phyloP scores from a whole-genome alignment of 2,329 filamentous ascomycete genomes.

The Phoma sp. region DNA sequence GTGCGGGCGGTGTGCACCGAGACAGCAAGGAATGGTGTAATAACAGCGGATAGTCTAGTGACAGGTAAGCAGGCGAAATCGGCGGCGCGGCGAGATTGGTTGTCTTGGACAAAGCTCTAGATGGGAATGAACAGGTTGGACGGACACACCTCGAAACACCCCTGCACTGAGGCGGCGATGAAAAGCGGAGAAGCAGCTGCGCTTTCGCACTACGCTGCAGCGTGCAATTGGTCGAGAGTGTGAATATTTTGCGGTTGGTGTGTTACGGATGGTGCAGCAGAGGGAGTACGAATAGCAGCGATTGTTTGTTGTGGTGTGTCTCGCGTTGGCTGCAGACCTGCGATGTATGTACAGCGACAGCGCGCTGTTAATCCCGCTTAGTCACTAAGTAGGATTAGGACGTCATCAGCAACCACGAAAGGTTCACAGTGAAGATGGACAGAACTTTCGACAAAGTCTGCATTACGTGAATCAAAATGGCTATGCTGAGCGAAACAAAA shows the following conservation, averaged over 20 bases:
- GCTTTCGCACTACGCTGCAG: constrained; percentile 8
- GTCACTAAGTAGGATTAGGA: constrained; percentile 4
- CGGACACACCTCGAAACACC: constrained; percentile 25
- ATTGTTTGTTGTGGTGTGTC: constrained; percentile 32
- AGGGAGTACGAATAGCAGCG: constrained; percentile 21
- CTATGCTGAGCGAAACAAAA: not conserved
- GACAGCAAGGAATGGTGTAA: not conserved
- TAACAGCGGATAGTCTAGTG: not conserved
- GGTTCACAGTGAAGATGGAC: not conserved
- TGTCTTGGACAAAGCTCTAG: constrained; percentile 22
- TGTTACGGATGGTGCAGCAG: constrained; percentile 10
- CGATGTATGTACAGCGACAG: constrained; percentile 9
- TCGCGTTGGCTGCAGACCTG: constrained; percentile 13
- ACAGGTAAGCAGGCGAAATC: not conserved
- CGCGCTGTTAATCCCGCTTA: not conserved
- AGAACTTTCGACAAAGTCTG: too few species aligned
- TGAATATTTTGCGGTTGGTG: constrained; percentile 2
- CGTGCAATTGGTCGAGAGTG: constrained; percentile 12
- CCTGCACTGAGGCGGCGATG: constrained; percentile 33
- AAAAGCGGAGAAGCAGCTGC: constrained; percentile 34
- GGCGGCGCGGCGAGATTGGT: constrained; percentile 5
- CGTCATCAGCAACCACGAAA: not conserved
- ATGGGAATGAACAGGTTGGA: constrained; percentile 35
- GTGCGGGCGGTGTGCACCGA: constrained; percentile 18
- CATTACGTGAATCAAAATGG: not conserved